A percentile compares a stretch with the other conserved stretches of the same genome.
These are phyloP conservation scores for Amylostereum chailletii DNA, from an alignment of 1,284 basidiomycete genomes.

Conservation along the genomic window DNA sequence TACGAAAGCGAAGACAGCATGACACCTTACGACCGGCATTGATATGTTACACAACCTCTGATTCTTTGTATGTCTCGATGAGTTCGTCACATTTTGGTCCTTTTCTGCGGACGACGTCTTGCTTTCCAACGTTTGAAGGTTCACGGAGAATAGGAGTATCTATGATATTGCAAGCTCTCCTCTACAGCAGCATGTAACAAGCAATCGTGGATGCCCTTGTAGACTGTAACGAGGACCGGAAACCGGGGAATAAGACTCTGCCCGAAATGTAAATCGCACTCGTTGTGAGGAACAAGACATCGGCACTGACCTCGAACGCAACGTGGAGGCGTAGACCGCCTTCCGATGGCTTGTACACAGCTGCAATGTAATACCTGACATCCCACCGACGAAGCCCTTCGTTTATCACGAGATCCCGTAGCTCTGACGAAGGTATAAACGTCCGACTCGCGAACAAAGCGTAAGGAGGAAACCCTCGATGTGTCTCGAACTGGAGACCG, in stretches of 20 bases:
- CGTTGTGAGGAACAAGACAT: neutral
- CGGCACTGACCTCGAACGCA: slow-evolving; percentile 39
- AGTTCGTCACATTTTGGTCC: no score
- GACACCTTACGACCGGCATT: neutral
- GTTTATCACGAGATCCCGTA: slow-evolving; percentile 63
- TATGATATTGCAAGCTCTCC: neutral
- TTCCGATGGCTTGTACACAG: slow-evolving; percentile 27
- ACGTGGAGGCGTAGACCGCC: slow-evolving; percentile 31
- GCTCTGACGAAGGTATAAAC: slow-evolving; percentile 47
- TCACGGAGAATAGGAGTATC: neutral
- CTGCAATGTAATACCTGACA: slow-evolving; percentile 58
- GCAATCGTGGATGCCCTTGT: no score
- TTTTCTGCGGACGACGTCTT: no score
- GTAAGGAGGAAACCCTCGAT: slow-evolving; percentile 41
- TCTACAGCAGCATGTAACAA: no score
- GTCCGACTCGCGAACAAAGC: slow-evolving; percentile 37
- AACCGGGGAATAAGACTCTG: slow-evolving; percentile 61
- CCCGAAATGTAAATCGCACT: slow-evolving; percentile 1
- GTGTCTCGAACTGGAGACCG: slow-evolving; percentile 66
- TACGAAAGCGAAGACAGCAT: slow-evolving; percentile 59
- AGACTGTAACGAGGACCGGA: slow-evolving; percentile 44
- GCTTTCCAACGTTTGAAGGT: no score
- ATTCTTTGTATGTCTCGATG: no score
- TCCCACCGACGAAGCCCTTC: slow-evolving; percentile 66
- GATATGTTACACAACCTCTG: no score